Conservation (phyloP, 352 stramenopile species). For the Phytophthora pinifolia region DNA sequence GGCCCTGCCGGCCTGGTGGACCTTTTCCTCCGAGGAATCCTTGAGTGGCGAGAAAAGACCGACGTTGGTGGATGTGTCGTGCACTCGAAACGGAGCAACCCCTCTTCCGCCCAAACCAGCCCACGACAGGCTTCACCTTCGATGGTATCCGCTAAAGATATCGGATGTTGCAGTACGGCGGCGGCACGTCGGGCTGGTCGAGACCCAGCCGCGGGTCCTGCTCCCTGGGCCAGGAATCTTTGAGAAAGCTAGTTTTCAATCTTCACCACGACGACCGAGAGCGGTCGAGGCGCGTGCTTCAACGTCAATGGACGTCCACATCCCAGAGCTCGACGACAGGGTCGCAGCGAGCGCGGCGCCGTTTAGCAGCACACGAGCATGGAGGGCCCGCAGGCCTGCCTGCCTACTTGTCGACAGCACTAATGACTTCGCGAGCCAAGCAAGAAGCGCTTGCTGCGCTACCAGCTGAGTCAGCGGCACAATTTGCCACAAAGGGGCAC, state of each 20-base stretch:
- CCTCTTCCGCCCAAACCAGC: conserved; percentile 18
- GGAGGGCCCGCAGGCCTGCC: background rate
- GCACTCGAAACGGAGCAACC: conserved; percentile 17
- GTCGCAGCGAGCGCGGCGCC: conserved; percentile 8
- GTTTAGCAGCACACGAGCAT: conserved; percentile 9
- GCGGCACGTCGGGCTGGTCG: conserved; percentile 5
- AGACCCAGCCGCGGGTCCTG: too few species aligned
- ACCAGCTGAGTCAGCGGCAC: too few species aligned
- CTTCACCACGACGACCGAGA: background rate
- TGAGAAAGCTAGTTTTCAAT: too few species aligned
- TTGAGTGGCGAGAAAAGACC: background rate
- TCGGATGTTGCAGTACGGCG: background rate
- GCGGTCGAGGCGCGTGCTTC: conserved; percentile 3
- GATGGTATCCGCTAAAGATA: conserved; percentile 7
- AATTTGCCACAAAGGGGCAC: too few species aligned
- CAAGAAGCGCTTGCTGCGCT: too few species aligned
- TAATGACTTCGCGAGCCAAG: too few species aligned
- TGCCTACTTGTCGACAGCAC: too few species aligned
- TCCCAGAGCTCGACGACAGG: conserved; percentile 23
- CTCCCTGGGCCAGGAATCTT: too few species aligned
- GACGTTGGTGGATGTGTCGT: conserved; percentile 20
- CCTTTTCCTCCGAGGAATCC: conserved; percentile 3
- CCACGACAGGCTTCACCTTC: conserved; percentile 31
- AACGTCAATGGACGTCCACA: conserved; percentile 16
- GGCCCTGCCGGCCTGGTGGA: background rate